phyloP scores from a whole-genome alignment of 129 eudicot species.

The Flaveria linearis region DNA sequence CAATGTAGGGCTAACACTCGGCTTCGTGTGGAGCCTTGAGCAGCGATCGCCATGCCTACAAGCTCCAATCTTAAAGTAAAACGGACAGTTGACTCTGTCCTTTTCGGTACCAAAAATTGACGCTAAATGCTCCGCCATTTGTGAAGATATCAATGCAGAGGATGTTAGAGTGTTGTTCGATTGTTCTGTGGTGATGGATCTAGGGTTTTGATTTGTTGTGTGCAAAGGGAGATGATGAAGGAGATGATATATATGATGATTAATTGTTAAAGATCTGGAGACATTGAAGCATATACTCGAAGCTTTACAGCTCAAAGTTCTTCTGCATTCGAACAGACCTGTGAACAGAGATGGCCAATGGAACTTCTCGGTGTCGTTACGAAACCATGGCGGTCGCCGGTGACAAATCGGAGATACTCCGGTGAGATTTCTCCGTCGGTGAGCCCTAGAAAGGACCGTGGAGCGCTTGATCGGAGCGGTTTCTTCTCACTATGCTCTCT shows the following conservation, averaged over 20 bases:
- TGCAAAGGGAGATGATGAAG: neutral
- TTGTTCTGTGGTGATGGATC: neutral
- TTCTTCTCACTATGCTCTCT: no score
- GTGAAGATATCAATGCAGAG: constrained; percentile 1
- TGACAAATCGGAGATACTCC: no score
- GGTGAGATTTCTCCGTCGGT: no score
- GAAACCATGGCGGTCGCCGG: no score
- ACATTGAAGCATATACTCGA: no score
- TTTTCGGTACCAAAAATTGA: constrained; percentile 80
- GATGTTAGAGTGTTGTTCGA: neutral
- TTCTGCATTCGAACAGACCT: no score
- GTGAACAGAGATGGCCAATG: no score
- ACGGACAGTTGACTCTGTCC: constrained; percentile 77
- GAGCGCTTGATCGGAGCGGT: no score
- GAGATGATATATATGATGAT: neutral
- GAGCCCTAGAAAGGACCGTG: no score
- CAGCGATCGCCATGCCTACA: constrained; percentile 85
- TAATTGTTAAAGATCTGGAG: no score
- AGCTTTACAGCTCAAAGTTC: no score
- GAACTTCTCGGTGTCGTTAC: no score
- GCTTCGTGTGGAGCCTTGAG: constrained; percentile 74
- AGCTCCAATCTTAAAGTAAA: constrained; percentile 78
- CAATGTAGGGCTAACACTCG: constrained; percentile 63
- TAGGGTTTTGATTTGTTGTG: constrained; percentile 22
- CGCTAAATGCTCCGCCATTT: constrained; percentile 80